Percentiles rank a stretch among this genome's conserved stretches.
These are phyloP conservation scores for Chimonanthus praecox DNA, from an alignment of 164 flowering plant species.

Conservation along the genomic window DNA sequence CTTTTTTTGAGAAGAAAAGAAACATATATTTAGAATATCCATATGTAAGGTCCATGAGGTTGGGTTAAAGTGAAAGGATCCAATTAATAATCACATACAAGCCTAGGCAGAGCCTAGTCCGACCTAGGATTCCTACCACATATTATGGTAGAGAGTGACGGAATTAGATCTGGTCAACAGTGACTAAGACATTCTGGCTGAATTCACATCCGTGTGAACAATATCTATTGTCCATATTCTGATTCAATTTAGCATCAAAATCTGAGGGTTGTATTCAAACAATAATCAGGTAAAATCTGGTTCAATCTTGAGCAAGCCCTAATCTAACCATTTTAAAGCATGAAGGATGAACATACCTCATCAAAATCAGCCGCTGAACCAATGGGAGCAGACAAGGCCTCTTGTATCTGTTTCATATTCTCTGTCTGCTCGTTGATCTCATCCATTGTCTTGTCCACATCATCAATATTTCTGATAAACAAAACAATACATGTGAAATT, in stretches of 20 bases:
- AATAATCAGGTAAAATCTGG: neutral
- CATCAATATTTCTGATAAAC: constrained; percentile 40
- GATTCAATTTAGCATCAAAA: neutral
- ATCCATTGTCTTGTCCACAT: constrained; percentile 57
- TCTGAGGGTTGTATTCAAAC: neutral
- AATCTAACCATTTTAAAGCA: neutral
- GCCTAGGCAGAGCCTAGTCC: neutral
- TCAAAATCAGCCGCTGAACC: constrained; percentile 50
- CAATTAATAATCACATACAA: neutral
- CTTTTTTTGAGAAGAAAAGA: neutral
- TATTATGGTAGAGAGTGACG: neutral
- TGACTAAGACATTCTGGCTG: neutral
- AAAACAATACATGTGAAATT: neutral
- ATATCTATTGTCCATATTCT: too few relatives aligned
- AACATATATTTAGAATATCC: neutral
- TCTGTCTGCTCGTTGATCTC: constrained; percentile 57
- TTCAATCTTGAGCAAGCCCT: neutral
- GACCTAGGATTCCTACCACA: neutral
- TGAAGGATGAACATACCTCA: constrained; percentile 21
- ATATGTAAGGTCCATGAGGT: neutral
- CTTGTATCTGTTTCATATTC: constrained; percentile 51
- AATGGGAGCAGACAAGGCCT: constrained; percentile 39
- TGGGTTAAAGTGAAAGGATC: neutral
- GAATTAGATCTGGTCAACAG: neutral
- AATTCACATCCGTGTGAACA: neutral